Conservation (phyloP, 2,329 filamentous ascomycete species). For the Pyrenophora graminea region DNA sequence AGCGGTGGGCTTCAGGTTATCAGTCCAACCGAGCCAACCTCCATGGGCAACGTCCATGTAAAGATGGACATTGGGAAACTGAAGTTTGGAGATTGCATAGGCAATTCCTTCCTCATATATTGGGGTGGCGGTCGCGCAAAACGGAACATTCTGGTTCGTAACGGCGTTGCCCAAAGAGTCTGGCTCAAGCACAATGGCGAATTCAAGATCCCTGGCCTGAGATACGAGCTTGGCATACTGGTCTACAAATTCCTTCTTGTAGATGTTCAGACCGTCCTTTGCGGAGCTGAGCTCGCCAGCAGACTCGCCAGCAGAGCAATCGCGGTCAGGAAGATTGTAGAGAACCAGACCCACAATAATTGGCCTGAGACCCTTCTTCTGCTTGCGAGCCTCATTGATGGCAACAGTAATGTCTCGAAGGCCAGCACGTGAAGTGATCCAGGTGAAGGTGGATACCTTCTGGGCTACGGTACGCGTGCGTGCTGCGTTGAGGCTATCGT, state of each 20-base stretch:
- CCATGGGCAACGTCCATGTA: conserved; percentile 39
- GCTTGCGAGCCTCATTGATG: conserved; percentile 29
- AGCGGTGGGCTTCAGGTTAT: conserved; percentile 34
- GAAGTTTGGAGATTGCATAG: conserved; percentile 35
- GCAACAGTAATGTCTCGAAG: conserved; percentile 25
- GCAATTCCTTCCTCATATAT: conserved; percentile 38
- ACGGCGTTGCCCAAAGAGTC: conserved; percentile 36
- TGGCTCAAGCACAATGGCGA: conserved; percentile 37
- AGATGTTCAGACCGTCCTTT: conserved; percentile 28
- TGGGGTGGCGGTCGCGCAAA: conserved; percentile 29
- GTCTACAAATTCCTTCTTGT: conserved; percentile 38
- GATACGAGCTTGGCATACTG: conserved; percentile 30
- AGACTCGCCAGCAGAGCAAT: conserved; percentile 79
- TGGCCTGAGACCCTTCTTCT: conserved; percentile 21
- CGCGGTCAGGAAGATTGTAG: conserved; percentile 91
- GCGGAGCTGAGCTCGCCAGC: conserved; percentile 78
- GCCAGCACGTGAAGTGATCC: conserved; percentile 29
- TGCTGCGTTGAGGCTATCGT: conserved; percentile 32
- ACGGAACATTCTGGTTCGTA: conserved; percentile 31
- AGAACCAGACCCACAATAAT: conserved; percentile 63
- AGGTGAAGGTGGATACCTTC: conserved; percentile 34
- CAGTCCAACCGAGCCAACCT: conserved; percentile 38
- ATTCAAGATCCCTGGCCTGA: conserved; percentile 31
- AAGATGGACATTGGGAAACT: conserved; percentile 33
- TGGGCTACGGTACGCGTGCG: conserved; percentile 33